Evolutionary conservation across 2,329 filamentous ascomycete genomes (phyloP), one percentile per base, ranked within the genome.

Genomic region (Zalaria obscura): DNA sequence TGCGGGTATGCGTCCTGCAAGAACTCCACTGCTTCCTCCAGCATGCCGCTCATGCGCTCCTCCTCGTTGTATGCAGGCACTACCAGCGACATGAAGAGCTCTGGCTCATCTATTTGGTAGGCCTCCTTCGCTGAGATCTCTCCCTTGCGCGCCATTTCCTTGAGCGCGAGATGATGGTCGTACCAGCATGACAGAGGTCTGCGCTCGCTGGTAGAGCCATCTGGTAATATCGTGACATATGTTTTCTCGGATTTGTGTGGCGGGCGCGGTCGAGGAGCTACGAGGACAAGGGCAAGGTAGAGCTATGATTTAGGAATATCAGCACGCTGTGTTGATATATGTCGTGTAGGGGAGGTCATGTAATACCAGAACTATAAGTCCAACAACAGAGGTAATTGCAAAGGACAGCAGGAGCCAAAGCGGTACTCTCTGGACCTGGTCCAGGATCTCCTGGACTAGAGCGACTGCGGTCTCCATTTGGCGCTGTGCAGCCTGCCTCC

Each of bases 51-150:
- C 37, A 98, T 72, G 27, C 91, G 78, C 44, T 83, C 72, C 58
- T 89, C 81, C 57, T 98, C 91, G 52, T 98, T 98, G 71, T 87
- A 98, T 6, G 91, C 91, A 0, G 91, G 91, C 35, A 98, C 80
- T 0, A 98, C 86, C 5, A 96, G 78, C 41, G 83, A 91, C 68
- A 98, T 78, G 57, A 82, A 83, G n/a, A 95, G 64, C 47, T 88
- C 78, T 9, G 87, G 75, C 2, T 79, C 72, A 48, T 87, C 81
- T 41, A 93, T 81, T 36, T 67, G 62, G 50, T 75, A 71, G 10
- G 70, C 60, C 48, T 76, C 68, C 33, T 55, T 52, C 41, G 55
- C 49, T 5, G 55, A 41, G 27, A 56, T 54, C 25, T 47, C 47
- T 31, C 50, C 48, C 38, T 55, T 52, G 36, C 57, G 55, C 1